Evolutionary conservation across 352 stramenopile genomes (phyloP).

Genomic region (Phytophthora tentaculata): DNA sequence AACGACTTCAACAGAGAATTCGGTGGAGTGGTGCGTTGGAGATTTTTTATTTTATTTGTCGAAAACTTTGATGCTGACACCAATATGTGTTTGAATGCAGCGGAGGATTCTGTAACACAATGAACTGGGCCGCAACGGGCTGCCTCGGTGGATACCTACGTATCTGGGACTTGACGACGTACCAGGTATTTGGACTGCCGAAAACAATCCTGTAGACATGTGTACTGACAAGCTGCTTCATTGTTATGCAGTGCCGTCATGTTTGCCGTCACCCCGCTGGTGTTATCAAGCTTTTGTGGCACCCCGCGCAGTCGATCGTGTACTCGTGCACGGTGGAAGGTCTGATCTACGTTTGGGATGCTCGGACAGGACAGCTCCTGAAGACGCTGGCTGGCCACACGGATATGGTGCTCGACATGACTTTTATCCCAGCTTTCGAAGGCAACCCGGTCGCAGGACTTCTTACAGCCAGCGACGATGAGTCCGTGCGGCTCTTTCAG

Average conservation of each 20-base stretch:
- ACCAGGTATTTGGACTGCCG: conserved; percentile 53
- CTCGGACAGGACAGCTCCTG: conserved; percentile 81
- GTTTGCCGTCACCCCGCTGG: conserved; percentile 86
- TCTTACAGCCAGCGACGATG: conserved; percentile 84
- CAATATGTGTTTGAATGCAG: conserved; percentile 36
- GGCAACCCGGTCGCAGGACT: conserved; percentile 53
- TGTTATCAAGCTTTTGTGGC: conserved; percentile 93
- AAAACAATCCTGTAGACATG: not conserved
- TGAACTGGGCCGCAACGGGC: conserved; percentile 96
- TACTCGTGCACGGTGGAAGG: conserved; percentile 91
- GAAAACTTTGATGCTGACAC: conserved; percentile 1
- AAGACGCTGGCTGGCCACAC: conserved; percentile 85
- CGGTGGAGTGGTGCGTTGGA: conserved; percentile 78
- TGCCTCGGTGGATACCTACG: conserved; percentile 95
- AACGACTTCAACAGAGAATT: conserved; percentile 71
- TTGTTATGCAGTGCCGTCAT: conserved; percentile 75
- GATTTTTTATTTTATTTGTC: not conserved
- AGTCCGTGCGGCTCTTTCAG: conserved; percentile 80
- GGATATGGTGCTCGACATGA: conserved; percentile 94
- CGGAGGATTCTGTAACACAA: conserved; percentile 93
- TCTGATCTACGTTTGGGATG: conserved; percentile 92
- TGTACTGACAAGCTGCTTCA: conserved; percentile 11
- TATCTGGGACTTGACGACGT: conserved; percentile 95
- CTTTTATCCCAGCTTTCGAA: conserved; percentile 62
- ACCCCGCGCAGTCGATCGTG: conserved; percentile 85